Evolutionary conservation across 2,329 filamentous ascomycete genomes (phyloP), one percentile per base, ranked within the genome.

Genomic region (Paraphaeosphaeria sporulosa): DNA sequence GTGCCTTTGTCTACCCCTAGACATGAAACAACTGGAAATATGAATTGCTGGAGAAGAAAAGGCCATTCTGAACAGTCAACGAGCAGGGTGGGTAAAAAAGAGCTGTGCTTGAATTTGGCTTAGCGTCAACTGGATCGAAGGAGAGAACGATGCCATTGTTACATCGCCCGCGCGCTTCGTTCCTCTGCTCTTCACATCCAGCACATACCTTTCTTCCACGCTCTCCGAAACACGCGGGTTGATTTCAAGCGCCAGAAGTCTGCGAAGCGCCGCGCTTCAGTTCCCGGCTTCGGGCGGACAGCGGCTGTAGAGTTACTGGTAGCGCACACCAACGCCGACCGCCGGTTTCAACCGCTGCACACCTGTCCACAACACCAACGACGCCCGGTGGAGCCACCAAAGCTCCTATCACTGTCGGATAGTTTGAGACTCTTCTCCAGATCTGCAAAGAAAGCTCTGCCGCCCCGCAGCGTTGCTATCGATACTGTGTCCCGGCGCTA

Each of bases 371-470:
- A 10, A 40, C 25, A 44, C 25, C 25, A 38, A 10, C n/a, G 25
- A 43, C 25, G 38, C 38, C 38, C 38, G 15, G 49, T 52, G 23
- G 49, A 30, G 32, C 25, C 49, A 40, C 15, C 3, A 6, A 13
- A 2, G 32, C 4, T 42, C 51, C 51, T 54, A 54, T 44, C 15
- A 44, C 25, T 9, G 2, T 9, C 13, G 38, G 25, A 21, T 30
- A 43, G 38, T 54, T 54, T 25, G 38, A 54, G 36, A 13, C 25
- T 30, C n/a, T 54, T 44, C 51, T 25, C 51, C 51, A 54, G 38
- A 54, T 54, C 38, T 54, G 38, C 51, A 23, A 32, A 25, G 17
- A 23, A 23, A 36, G 21, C 27, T 30, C 10, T 38, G 17, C 38
- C 32, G 50, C 9, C 25, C 50, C 50, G 38, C 51, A 44, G 38